phyloP scores from a whole-genome alignment of 2,329 filamentous ascomycete genomes.

The Fusarium algeriense region DNA sequence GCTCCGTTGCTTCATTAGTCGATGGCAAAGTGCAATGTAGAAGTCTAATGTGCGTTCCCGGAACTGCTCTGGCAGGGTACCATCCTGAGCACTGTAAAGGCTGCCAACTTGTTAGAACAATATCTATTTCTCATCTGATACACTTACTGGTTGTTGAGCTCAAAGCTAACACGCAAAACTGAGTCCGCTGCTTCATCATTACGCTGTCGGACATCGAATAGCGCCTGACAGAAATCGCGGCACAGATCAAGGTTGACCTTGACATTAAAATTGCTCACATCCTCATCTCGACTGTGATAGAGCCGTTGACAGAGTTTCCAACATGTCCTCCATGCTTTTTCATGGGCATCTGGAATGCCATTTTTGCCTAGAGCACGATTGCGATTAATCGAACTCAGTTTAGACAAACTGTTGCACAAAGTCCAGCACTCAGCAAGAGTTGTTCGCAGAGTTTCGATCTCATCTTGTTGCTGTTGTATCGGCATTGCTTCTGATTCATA shows the following conservation, averaged over 20 bases:
- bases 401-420: slow-evolving; percentile 89
- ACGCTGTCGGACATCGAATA: slow-evolving; percentile 86
- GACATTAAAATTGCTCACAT: slow-evolving; percentile 74
- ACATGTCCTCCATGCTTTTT: slow-evolving; percentile 92
- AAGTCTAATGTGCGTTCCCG: slow-evolving; percentile 92
- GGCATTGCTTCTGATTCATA: slow-evolving; percentile 59
- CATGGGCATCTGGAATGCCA: slow-evolving; percentile 80
- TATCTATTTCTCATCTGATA: slow-evolving; percentile 10
- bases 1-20: slow-evolving; percentile 93
- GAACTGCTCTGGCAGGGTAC: slow-evolving; percentile 84
- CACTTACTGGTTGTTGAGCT: slow-evolving; percentile 87
- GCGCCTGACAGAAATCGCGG: slow-evolving; percentile 89
- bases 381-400: slow-evolving; percentile 85
- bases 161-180: slow-evolving; percentile 90
- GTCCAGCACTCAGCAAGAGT: slow-evolving; percentile 93
- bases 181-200: slow-evolving; percentile 86
- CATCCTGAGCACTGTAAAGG: slow-evolving; percentile 90
- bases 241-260: slow-evolving; percentile 85
- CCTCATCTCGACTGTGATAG: slow-evolving; percentile 83
- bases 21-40: slow-evolving; percentile 92
- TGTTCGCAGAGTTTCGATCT: slow-evolving; percentile 76
- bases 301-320: slow-evolving; percentile 93
- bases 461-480: slow-evolving; percentile 63
- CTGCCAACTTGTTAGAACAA: slow-evolving; percentile 54
- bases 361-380: slow-evolving; percentile 82